Conservation (phyloP, 257 asterid species). For the Thymus mandschuricus region DNA sequence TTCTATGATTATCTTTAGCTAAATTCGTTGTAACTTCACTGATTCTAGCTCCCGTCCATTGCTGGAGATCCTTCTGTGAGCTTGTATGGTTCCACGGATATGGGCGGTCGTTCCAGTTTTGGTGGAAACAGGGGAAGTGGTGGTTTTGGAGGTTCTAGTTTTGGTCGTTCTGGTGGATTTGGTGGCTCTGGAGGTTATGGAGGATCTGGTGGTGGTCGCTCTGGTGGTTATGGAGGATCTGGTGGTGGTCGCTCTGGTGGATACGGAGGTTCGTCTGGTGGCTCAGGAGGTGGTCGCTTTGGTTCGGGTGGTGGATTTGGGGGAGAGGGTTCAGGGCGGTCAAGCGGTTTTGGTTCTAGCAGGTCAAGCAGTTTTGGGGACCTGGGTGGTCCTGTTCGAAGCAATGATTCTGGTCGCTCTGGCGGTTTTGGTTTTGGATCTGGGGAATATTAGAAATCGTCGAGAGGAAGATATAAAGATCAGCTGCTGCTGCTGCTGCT, state of each 20-base stretch:
- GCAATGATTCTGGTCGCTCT: slow-evolving; percentile 41
- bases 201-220: slow-evolving; percentile 38
- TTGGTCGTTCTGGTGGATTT: slow-evolving; percentile 40
- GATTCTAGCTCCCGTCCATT: slow-evolving; percentile 67
- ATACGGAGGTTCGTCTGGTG: slow-evolving; percentile 21
- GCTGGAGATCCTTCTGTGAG: slow-evolving; percentile 57
- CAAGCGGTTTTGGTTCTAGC: slow-evolving; percentile 51
- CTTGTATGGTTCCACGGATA: slow-evolving; percentile 52
- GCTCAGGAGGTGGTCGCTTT: slow-evolving; percentile 44
- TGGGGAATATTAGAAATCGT: slow-evolving; percentile 27
- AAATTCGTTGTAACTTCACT: slow-evolving; percentile 14
- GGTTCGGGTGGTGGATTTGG: slow-evolving; percentile 41
- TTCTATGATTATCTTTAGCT: slow-evolving; percentile 13
- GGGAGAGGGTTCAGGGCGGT: slow-evolving; percentile 42
- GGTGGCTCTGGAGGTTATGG: slow-evolving; percentile 58
- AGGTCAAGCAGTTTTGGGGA: slow-evolving; percentile 66
- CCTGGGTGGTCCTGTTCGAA: slow-evolving; percentile 42
- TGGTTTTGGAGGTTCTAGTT: slow-evolving; percentile 50
- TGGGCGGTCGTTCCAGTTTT: slow-evolving; percentile 49
- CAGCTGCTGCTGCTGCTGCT: neutral
- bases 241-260: slow-evolving; percentile 38
- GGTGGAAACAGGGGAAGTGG: slow-evolving; percentile 49
- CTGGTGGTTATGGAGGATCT: slow-evolving; percentile 47
- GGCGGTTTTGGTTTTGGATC: slow-evolving; percentile 60
- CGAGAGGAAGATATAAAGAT: slow-evolving; percentile 2